Base-by-base conservation (phyloP, 129 eudicot species). In the Gnaphalium uliginosum region DNA sequence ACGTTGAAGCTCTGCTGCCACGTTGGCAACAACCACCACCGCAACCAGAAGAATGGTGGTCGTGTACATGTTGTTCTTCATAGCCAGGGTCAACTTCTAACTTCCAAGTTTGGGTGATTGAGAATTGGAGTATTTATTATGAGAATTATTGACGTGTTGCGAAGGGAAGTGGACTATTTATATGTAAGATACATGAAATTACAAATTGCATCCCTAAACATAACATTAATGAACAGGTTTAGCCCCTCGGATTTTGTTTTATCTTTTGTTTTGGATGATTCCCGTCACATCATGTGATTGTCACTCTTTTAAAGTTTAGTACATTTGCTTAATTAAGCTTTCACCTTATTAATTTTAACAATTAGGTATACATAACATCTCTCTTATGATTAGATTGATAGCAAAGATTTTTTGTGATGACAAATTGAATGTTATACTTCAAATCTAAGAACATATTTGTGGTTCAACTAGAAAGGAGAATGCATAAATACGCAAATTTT, bases 1-100 rank as follows among this genome's bases (percentile, higher is more conserved):
- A 4, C 74, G 77, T 54, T 76, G 82, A 24, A 90, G 86, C 81
- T 87, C 82, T 4, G 86, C 89, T 65, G 18, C 82, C 74, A 73
- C 83, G 69, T 54, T 19, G 75, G 62, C 33, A 22, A 24, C 69
- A 71, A 51, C 68, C 69, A 33, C 68, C 73, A 43, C 19, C 29
- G 51, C 65, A 48, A 74, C 59, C 69, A 74, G 30, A 74, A 68
- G n/a, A n/a, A n/a, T n/a, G n/a, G n/a, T 65, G 73, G 61, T 70
- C 70, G 74, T 26, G 73, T 33, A 57, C 37, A 59, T 79, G 73
- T 19, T 53, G 9, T 37, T 72, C 26, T 65, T 73, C 32, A 41
- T 56, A 73, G 54, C 63, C 79, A 67, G 57, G 27, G 30, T 2
- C 1, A 2, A 30, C 32, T 39, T 41, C 6, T n/a, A 53, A 39